Conservation (phyloP, 2,329 filamentous ascomycete genomes). For the Cercospora sp. region DNA sequence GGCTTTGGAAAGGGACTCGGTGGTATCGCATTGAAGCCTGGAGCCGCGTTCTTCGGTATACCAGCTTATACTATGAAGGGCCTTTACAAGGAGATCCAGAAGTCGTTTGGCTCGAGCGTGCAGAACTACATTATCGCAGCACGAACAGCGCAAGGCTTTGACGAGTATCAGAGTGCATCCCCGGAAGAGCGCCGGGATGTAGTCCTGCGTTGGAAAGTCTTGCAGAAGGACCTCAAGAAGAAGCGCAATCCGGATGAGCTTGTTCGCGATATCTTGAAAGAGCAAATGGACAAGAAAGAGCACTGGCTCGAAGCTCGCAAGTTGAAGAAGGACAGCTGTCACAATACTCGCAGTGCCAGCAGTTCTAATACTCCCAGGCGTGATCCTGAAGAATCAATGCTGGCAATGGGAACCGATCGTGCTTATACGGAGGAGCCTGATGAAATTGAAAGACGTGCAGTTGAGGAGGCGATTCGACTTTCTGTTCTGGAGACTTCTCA, state of each 20-base stretch:
- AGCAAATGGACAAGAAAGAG: slow-evolving; percentile 37
- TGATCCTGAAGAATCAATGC: slow-evolving; percentile 14
- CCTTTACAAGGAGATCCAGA: slow-evolving; percentile 70
- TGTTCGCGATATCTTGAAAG: slow-evolving; percentile 45
- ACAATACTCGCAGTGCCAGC: slow-evolving; percentile 8
- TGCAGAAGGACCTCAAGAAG: slow-evolving; percentile 60
- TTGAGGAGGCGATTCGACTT: slow-evolving; percentile 69
- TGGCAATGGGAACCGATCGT: slow-evolving; percentile 22
- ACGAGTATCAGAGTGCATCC: slow-evolving; percentile 59
- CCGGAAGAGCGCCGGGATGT: slow-evolving; percentile 64
- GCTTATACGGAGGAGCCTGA: slow-evolving; percentile 21
- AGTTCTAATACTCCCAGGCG: neutral
- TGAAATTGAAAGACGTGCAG: slow-evolving; percentile 56
- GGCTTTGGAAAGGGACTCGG: slow-evolving; percentile 77
- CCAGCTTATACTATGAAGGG: slow-evolving; percentile 78
- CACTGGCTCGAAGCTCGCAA: slow-evolving; percentile 19
- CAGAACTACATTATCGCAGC: slow-evolving; percentile 79
- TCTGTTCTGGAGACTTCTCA: slow-evolving; percentile 70
- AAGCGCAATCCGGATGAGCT: slow-evolving; percentile 59
- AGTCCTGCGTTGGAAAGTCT: slow-evolving; percentile 62
- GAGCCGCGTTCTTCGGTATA: slow-evolving; percentile 57
- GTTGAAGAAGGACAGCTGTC: slow-evolving; percentile 18
- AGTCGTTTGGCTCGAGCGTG: slow-evolving; percentile 66
- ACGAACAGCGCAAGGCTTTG: slow-evolving; percentile 71
- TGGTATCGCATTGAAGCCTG: slow-evolving; percentile 71